A percentile compares a stretch with the other conserved stretches of the same genome.
Conservation (phyloP, 352 stramenopile species). For the Pythium biforme region DNA sequence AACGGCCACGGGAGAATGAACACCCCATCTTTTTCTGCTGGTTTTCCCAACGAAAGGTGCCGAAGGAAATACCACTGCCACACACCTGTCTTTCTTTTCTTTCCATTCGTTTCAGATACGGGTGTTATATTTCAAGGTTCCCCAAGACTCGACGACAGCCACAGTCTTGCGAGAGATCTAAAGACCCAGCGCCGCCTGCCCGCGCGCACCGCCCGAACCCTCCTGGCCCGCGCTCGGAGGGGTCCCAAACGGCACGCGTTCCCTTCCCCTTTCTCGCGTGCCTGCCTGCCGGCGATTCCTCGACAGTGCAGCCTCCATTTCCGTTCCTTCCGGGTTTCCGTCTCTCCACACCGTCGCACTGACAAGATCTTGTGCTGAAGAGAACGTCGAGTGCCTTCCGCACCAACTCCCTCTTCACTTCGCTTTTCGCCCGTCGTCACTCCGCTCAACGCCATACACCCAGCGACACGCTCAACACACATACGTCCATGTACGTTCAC, state of each 20-base stretch:
- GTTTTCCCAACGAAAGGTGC: neutral
- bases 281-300: constrained; percentile 3
- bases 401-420: neutral
- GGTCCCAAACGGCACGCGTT: constrained; percentile 11
- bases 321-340: constrained; percentile 11
- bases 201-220: constrained; percentile 10
- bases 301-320: constrained; percentile 5
- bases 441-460: neutral
- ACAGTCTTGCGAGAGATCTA: neutral
- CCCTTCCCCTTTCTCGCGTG: constrained; percentile 15
- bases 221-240: constrained; percentile 1
- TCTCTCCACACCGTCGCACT: constrained; percentile 20
- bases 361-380: constrained; percentile 20
- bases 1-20: constrained; percentile 6
- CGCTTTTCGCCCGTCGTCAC: neutral
- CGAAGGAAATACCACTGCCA: no score
- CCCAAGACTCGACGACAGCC: neutral
- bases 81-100: constrained; percentile 16
- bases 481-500: neutral
- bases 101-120: constrained; percentile 22
- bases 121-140: constrained; percentile 16
- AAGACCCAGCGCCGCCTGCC: neutral
- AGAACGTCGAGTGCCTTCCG: neutral
- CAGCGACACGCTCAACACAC: neutral
- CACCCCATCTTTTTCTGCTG: neutral